Evolutionary conservation across 148 eudicot species (phyloP), one percentile per base, ranked within the genome.

Genomic region (Arctostaphylos glauca): DNA sequence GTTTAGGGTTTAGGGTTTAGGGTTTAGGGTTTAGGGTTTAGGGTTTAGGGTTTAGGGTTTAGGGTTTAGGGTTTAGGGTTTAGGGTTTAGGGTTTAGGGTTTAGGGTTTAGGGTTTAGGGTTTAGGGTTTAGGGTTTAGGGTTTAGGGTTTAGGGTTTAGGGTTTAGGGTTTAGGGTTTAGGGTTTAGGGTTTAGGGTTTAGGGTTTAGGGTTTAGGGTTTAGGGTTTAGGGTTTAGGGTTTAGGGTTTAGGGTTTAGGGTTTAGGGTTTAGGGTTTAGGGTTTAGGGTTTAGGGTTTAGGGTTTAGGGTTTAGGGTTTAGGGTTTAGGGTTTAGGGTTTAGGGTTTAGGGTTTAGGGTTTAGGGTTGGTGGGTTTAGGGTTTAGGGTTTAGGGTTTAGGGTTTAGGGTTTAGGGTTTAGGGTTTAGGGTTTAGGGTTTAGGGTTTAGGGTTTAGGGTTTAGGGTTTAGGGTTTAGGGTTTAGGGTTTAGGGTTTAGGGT

Each of bases 301-400:
- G 82, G 78, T 43, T 79, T 79, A 23, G 67, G 86, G 86, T 23
- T 84, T 76, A 50, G 47, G 80, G 86, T 55, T 83, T 78, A 50
- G 68, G 85, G 85, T 67, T 83, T 83, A 67, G 77, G 82, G 85
- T 78, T 83, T 83, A 78, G 77, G 82, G 82, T 78, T 83, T 78
- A 68, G 77, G 82, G 66, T 68, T 67, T 77, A 54, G 70, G 85
- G 81, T 83, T 83, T 76, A 77, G 81, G 85, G 81, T 78, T 83
- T 77, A 59, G 81, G 81, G 76, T 78, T 78, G 54, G 13, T 6
- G 68, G 78, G 82, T 71, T 78, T 83, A 60, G 53, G 77, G 77
- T 23, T 67, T 68, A 48, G 25, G 76, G 82, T 81, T 55, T 77
- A n/a, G n/a, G 48, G 85, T 52, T 64, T 77, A 21, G 43, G 85